phyloP scores from a whole-genome alignment of 805 yeast genomes.

The Sugiyamaella chiloensis region DNA sequence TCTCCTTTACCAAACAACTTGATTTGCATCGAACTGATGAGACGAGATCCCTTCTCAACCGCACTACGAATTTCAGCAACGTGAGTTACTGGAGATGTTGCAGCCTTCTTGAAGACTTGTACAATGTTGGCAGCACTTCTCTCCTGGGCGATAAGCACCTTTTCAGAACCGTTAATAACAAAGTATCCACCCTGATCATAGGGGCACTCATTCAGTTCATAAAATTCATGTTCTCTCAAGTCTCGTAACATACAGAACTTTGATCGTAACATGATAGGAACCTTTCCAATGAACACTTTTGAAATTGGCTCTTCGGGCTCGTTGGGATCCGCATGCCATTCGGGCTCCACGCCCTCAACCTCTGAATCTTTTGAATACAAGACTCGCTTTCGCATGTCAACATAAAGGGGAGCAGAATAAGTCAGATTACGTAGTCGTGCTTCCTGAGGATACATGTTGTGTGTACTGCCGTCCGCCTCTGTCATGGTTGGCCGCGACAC shows the following conservation, averaged over 20 bases:
- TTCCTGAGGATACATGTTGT: conserved; percentile 96
- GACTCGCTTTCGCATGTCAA: conserved; percentile 90
- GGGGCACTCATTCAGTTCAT: conserved; percentile 96
- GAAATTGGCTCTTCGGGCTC: conserved; percentile 69
- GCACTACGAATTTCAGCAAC: conserved; percentile 97
- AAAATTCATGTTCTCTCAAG: conserved; percentile 86
- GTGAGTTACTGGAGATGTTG: conserved; percentile 94
- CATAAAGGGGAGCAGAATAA: conserved; percentile 92
- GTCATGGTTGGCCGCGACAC: conserved; percentile 97
- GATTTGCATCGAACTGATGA: conserved; percentile 90
- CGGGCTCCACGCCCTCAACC: conserved; percentile 34
- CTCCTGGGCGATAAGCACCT: conserved; percentile 97
- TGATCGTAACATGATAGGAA: conserved; percentile 96
- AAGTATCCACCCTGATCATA: conserved; percentile 99
- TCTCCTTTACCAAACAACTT: conserved; percentile 83
- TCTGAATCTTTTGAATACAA: conserved; percentile 76
- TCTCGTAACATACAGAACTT: conserved; percentile 92
- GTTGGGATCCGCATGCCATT: conserved; percentile 56
- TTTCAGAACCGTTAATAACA: conserved; percentile 96
- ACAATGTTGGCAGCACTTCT: conserved; percentile 98
- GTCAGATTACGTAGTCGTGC: conserved; percentile 95
- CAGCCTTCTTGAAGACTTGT: conserved; percentile 96
- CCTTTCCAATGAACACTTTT: conserved; percentile 90
- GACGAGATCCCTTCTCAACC: conserved; percentile 92
- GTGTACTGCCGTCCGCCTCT: conserved; percentile 99